Conservation (phyloP, 2,329 filamentous ascomycete genomes). For the Fusarium marasasianum region DNA sequence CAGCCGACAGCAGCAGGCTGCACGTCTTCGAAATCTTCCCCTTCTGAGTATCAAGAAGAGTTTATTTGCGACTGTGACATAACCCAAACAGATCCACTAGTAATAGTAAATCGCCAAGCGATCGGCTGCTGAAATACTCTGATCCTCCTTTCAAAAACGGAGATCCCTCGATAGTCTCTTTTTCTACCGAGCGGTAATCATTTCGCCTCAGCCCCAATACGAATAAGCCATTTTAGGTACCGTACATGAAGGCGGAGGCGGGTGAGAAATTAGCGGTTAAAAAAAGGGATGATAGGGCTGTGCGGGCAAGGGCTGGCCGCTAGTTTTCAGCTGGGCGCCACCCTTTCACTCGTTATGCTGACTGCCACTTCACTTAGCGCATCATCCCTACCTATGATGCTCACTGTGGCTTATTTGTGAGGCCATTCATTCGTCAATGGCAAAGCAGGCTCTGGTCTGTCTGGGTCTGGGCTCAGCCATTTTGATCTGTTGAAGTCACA, state of each 20-base stretch:
- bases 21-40: rapidly evolving
- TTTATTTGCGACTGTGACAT: rapidly evolving
- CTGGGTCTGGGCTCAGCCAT: not conserved
- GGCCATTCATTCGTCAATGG: not conserved
- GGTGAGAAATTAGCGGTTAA: conserved; percentile 16
- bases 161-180: too few relatives aligned
- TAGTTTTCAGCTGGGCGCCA: conserved; percentile 21
- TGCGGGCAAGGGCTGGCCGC: not conserved
- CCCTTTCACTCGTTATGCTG: not conserved
- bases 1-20: not conserved
- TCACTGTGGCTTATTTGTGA: not conserved
- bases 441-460: not conserved
- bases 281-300: not conserved
- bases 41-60: not conserved
- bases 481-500: not conserved
- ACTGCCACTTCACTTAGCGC: not conserved
- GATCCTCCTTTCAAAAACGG: not conserved
- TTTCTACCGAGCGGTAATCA: not conserved
- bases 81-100: rapidly evolving
- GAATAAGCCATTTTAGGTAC: not conserved
- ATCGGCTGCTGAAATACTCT: rapidly evolving
- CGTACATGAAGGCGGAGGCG: not conserved
- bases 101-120: not conserved
- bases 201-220: not conserved
- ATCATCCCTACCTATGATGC: not conserved